Conservation (phyloP, 768 basidiomycete species). For the Phlegmacium glaucopus region DNA sequence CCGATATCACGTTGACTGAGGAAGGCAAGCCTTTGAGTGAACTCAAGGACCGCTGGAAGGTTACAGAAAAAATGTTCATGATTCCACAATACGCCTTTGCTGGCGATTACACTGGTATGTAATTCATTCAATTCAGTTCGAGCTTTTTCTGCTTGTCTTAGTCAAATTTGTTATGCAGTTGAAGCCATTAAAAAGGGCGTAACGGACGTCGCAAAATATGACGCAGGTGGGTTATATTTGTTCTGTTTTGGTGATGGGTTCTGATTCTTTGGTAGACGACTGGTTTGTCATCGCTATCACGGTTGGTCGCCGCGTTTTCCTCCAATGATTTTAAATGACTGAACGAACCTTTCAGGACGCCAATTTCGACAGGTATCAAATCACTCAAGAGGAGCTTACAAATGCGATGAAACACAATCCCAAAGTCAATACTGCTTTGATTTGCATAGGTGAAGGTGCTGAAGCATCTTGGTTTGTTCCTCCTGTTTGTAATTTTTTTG, state of each 20-base stretch:
- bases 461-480: slow-evolving; percentile 53
- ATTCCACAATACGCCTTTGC: slow-evolving; percentile 67
- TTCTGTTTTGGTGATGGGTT: background rate
- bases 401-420: slow-evolving; percentile 55
- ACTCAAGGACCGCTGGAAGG: slow-evolving; percentile 61
- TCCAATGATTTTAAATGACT: background rate
- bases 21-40: slow-evolving; percentile 46
- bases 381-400: slow-evolving; percentile 55
- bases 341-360: slow-evolving; percentile 42
- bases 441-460: slow-evolving; percentile 69
- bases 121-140: background rate
- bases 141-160: background rate
- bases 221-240: slow-evolving; percentile 43
- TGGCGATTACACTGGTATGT: slow-evolving; percentile 59
- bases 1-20: slow-evolving; percentile 51
- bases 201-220: slow-evolving; percentile 55
- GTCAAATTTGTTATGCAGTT: slow-evolving; percentile 34
- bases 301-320: slow-evolving; percentile 21
- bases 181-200: slow-evolving; percentile 65
- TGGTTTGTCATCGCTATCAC: slow-evolving; percentile 73
- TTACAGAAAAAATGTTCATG: slow-evolving; percentile 67
- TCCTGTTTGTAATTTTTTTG: background rate
- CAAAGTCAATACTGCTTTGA: slow-evolving; percentile 64
- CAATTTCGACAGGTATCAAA: slow-evolving; percentile 61
- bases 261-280: slow-evolving; percentile 41